Percentiles rank a stretch among this genome's conserved stretches.
Conservation (phyloP, 179 eudicot species). For the Vitellaria paradoxa region DNA sequence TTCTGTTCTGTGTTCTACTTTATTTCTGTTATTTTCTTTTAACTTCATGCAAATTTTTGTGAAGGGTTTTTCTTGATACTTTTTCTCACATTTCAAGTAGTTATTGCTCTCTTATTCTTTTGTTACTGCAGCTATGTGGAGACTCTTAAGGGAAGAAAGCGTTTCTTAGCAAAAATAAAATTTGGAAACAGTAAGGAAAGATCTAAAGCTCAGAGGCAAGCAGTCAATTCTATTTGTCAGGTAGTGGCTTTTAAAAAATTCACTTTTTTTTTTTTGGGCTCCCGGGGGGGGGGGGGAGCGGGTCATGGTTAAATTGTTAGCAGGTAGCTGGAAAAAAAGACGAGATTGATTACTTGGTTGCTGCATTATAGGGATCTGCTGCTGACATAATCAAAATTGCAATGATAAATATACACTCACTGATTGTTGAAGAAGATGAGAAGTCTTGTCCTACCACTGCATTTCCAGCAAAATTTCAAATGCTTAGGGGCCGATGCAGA, state of each 20-base stretch:
- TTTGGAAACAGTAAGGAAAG: constrained; percentile 77
- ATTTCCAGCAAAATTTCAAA: constrained; percentile 43
- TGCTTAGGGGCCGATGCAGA: constrained; percentile 82
- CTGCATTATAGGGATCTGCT: constrained; percentile 76
- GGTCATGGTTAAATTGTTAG: neutral
- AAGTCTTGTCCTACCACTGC: constrained; percentile 25
- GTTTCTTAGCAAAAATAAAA: constrained; percentile 82
- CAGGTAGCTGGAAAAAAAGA: neutral
- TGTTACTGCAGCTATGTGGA: constrained; percentile 61
- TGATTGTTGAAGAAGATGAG: constrained; percentile 50
- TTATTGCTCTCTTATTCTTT: neutral
- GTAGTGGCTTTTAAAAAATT: constrained; percentile 26
- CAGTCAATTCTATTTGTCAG: constrained; percentile 99
- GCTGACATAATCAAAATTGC: constrained; percentile 97
- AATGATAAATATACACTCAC: constrained; percentile 72
- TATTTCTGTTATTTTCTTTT: neutral
- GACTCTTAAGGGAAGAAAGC: constrained; percentile 90
- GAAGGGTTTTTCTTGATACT: constrained; percentile 6
- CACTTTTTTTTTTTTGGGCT: neutral
- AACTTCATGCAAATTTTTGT: neutral
- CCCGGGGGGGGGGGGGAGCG: neutral
- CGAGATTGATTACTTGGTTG: neutral
- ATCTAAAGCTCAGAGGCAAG: constrained; percentile 97
- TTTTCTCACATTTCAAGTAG: neutral
- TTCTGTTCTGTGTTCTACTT: neutral